Conservation (phyloP, 371 early-diverging fungal species). For the Syncephalis fuscata region DNA sequence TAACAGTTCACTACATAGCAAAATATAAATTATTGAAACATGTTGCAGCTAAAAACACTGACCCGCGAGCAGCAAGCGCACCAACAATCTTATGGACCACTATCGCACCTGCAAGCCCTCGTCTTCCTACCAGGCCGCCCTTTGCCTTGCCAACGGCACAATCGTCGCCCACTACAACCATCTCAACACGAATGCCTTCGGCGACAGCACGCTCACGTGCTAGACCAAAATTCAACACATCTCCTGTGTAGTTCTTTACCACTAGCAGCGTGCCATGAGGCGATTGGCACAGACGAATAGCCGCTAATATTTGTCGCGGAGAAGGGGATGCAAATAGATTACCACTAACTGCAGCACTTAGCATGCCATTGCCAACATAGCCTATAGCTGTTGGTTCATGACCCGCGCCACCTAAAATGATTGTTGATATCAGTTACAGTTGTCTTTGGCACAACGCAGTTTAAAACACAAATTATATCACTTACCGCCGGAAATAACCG, state of each 20-base stretch:
- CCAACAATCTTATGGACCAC: constrained; percentile 67
- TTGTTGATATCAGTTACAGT: background rate
- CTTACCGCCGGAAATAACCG: constrained; percentile 57
- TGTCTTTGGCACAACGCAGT: background rate
- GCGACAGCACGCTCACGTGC: constrained; percentile 66
- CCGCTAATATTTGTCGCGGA: constrained; percentile 48
- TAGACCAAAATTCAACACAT: constrained; percentile 59
- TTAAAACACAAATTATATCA: background rate
- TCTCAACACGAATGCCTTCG: constrained; percentile 38
- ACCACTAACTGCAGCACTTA: constrained; percentile 65
- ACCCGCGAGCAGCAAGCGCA: constrained; percentile 38
- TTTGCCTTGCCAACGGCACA: constrained; percentile 46
- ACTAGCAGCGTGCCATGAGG: constrained; percentile 53
- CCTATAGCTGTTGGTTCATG: constrained; percentile 75
- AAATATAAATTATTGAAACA: constrained; percentile 1
- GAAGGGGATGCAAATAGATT: constrained; percentile 73
- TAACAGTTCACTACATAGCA: constrained; percentile 22
- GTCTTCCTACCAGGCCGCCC: constrained; percentile 47
- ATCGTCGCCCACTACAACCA: constrained; percentile 68
- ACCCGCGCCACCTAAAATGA: constrained; percentile 33
- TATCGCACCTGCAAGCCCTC: constrained; percentile 64
- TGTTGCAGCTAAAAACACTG: too few relatives aligned
- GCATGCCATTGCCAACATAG: constrained; percentile 51
- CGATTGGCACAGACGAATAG: constrained; percentile 38
- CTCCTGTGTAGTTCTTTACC: constrained; percentile 77